Conservation (phyloP, 352 stramenopile genomes). For the Saprolegnia parasitica region DNA sequence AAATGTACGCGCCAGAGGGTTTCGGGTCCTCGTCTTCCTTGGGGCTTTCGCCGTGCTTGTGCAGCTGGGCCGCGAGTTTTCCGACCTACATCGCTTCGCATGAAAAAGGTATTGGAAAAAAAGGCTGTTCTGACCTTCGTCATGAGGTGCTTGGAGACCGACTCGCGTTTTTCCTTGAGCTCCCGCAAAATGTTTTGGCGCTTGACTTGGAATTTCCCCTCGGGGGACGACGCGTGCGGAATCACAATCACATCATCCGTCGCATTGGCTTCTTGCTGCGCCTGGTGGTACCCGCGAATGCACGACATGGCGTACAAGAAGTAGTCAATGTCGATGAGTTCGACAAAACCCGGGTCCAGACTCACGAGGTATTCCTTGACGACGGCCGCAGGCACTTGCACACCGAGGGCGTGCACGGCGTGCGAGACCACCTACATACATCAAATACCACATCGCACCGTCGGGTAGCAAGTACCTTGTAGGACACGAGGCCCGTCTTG, state of each 20-base stretch:
- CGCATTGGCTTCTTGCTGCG: conserved; percentile 35
- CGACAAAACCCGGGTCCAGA: conserved; percentile 62
- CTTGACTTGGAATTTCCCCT: conserved; percentile 56
- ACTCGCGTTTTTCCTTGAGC: conserved; percentile 63
- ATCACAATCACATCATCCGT: conserved; percentile 44
- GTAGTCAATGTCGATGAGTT: conserved; percentile 77
- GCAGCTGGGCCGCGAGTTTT: conserved; percentile 12
- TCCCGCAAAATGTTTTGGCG: conserved; percentile 68
- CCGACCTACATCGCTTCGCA: conserved; percentile 6
- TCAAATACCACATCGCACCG: not conserved
- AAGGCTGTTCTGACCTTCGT: conserved; percentile 37
- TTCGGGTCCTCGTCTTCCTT: conserved; percentile 28
- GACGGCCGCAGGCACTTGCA: conserved; percentile 43
- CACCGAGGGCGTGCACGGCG: conserved; percentile 66
- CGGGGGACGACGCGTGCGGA: conserved; percentile 44
- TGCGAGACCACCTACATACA: conserved; percentile 46
- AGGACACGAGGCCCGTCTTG: conserved; percentile 57
- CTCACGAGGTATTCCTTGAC: conserved; percentile 47
- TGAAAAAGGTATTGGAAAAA: not conserved
- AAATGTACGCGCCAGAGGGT: conserved; percentile 41
- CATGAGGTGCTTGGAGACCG: conserved; percentile 63
- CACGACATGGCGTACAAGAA: conserved; percentile 80
- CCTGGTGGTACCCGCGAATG: conserved; percentile 57
- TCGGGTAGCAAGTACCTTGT: conserved; percentile 30
- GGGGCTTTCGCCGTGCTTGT: not conserved